Base-by-base conservation (phyloP, 495 filamentous ascomycete genomes). In the Xylaria longipes region DNA sequence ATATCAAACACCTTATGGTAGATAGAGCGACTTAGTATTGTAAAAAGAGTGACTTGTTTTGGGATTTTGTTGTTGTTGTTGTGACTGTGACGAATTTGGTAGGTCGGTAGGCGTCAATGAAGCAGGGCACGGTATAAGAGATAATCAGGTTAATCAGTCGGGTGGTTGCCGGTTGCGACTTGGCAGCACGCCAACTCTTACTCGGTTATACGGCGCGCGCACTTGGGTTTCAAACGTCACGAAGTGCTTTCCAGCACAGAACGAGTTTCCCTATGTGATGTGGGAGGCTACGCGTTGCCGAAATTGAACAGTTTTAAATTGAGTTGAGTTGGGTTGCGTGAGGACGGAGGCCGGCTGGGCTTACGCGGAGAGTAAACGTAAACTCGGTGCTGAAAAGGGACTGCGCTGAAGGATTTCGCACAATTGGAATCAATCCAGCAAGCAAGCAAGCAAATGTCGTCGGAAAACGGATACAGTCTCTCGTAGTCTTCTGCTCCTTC, bases 11-110 rank as follows among this genome's bases (percentile, higher is more conserved):
- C 56, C 9, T 7, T 33, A 43, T 22, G 5, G 27, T 31, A 56
- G 22, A 33, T 63, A 25, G 64, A 48, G 68, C 7, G 60, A 31
- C 11, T 35, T 2, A 14, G 57, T 35, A 50, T 17, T 62, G 17
- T 39, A 41, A 70, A 69, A 69, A 25, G 68, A 62, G 68, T 41
- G 56, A 70, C 43, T 62, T 31, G 43, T 52, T 45, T 43, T 29
- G 29, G 5, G 43, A 54, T 5, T 60, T 41, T 20, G 45, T 61
- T 9, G 65, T 45, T 39, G 54, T 9, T 5, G 46, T 41, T 20
- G 45, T 61, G 3, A 52, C 33, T 39, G 54, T 9, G 41, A 61
- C 1, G 41, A 20, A 48, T 48, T 60, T 33, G 41, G 66, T 3
- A 48, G 27, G 7, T 9, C n/a, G 54, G 25, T 35, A 12, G 52